These are phyloP conservation scores for Pseudomonodictys pantanalensis DNA, from an alignment of 495 filamentous ascomycete species.

Conservation along the genomic window DNA sequence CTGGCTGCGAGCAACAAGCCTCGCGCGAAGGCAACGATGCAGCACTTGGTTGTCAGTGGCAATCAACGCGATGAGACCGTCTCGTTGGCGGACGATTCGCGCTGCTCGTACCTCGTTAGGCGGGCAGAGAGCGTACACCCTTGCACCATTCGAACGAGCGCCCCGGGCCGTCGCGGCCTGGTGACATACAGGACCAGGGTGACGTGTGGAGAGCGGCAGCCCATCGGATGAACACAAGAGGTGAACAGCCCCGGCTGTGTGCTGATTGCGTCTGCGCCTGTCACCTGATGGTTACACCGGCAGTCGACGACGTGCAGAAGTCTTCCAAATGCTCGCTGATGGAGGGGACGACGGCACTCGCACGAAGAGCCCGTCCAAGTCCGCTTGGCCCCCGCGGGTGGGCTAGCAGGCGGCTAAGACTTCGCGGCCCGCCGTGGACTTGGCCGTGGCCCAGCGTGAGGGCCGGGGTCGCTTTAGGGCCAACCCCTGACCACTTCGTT, in stretches of 20 bases:
- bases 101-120: neutral
- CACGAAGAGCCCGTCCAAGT: too few relatives aligned
- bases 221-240: too few relatives aligned
- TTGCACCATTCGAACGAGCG: conserved; percentile 12
- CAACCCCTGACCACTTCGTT: neutral
- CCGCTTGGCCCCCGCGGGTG: neutral
- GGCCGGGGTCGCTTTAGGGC: neutral
- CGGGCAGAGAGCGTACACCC: neutral
- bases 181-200: conserved; percentile 22
- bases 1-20: too few relatives aligned
- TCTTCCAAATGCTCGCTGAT: too few relatives aligned
- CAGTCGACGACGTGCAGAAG: too few relatives aligned
- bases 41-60: neutral
- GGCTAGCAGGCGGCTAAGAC: conserved; percentile 4
- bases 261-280: too few relatives aligned
- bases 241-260: too few relatives aligned
- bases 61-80: neutral
- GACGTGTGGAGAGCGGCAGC: conserved; percentile 1
- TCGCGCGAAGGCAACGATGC: conserved; percentile 17
- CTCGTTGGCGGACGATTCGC: neutral
- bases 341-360: too few relatives aligned
- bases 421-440: conserved; percentile 6
- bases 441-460: neutral
- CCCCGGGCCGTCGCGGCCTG: conserved; percentile 23
- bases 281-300: too few relatives aligned